Percentiles rank a stretch among this genome's conserved stretches.
These are phyloP conservation scores for Sporodiniella umbellata DNA, from an alignment of 371 early-diverging fungal species.

Conservation along the genomic window DNA sequence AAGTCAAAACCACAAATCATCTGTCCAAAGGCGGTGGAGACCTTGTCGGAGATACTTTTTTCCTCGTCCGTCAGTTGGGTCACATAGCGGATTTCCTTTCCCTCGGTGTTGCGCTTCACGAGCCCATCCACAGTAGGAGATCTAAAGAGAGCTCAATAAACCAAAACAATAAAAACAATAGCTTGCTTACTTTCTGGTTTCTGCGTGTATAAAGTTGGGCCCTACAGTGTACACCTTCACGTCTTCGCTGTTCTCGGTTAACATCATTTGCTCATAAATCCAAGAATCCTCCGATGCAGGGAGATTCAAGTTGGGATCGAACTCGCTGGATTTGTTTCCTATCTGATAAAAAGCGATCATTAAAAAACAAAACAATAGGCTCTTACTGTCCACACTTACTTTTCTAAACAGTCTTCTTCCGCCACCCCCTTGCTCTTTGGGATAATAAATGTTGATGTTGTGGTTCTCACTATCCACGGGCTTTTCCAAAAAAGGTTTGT, in stretches of 20 bases:
- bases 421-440: slow-evolving; percentile 80
- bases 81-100: slow-evolving; percentile 95
- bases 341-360: no score
- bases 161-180: not conserved
- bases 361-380: no score
- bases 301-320: slow-evolving; percentile 61
- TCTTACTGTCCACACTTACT: slow-evolving; percentile 29
- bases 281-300: slow-evolving; percentile 85
- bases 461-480: slow-evolving; percentile 97
- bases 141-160: slow-evolving; percentile 27
- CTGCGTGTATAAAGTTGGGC: slow-evolving; percentile 87
- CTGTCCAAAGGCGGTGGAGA: slow-evolving; percentile 86
- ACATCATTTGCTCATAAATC: slow-evolving; percentile 94
- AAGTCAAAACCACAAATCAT: slow-evolving; percentile 97
- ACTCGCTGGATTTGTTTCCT: slow-evolving; percentile 95
- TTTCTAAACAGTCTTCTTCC: slow-evolving; percentile 94
- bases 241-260: slow-evolving; percentile 92
- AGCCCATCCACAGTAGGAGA: slow-evolving; percentile 98
- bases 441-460: slow-evolving; percentile 95
- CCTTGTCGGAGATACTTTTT: slow-evolving; percentile 73
- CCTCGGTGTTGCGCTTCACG: slow-evolving; percentile 93
- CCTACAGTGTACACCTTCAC: slow-evolving; percentile 98
- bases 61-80: slow-evolving; percentile 84
- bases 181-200: slow-evolving; percentile 85
- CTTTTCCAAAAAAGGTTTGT: slow-evolving; percentile 97